Evolutionary conservation across 2,329 filamentous ascomycete genomes (phyloP), one percentile per base, ranked within the genome.

Genomic region (Teratosphaeria zuluensis): DNA sequence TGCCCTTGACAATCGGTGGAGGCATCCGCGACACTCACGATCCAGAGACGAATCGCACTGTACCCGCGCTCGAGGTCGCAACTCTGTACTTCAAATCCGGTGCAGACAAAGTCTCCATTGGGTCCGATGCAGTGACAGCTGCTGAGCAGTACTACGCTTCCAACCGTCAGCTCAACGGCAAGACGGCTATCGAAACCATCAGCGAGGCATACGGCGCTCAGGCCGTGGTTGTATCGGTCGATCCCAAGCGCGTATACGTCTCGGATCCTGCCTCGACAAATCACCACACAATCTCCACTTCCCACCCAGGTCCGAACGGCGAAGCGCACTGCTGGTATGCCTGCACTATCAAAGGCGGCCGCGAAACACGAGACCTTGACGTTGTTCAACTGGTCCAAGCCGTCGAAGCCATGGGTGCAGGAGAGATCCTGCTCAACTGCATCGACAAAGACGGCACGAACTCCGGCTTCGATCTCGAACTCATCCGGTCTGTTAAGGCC

Each of bases 371-470:
- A 61, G 91, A 97, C 72, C 80, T 97, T 65, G 92, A 97, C 72
- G 94, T 96, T 16, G 84, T 92, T 14, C 89, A 97, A 76, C 82
- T 99, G 9, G 85, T 87, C 9, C 85, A 83, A 65, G 94, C 94
- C 12, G 92, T 97, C 38, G 91, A 99, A 77, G 91, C 90, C 58
- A 95, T 99, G 90, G 94, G 94, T 56, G 84, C 89, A 1, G 94
- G 94, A 58, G 94, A 99, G 79, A 89, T 99, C 59, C 78, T 99
- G 56, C 83, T 99, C 58, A 99, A 99, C 76, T 96, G 92, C 78
- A 99, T 99, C 69, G 94, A 99, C 78, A 90, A 88, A 71, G 94
- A 99, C 73, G 94, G 94, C 57, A 94, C 89, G 58, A 96, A 95
- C 76, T 88, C 84, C 66, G 94, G 94, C 1, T 99, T 96, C 71